These are phyloP conservation scores for Pythium sukuiense DNA, from an alignment of 352 stramenopile genomes.

Conservation along the genomic window DNA sequence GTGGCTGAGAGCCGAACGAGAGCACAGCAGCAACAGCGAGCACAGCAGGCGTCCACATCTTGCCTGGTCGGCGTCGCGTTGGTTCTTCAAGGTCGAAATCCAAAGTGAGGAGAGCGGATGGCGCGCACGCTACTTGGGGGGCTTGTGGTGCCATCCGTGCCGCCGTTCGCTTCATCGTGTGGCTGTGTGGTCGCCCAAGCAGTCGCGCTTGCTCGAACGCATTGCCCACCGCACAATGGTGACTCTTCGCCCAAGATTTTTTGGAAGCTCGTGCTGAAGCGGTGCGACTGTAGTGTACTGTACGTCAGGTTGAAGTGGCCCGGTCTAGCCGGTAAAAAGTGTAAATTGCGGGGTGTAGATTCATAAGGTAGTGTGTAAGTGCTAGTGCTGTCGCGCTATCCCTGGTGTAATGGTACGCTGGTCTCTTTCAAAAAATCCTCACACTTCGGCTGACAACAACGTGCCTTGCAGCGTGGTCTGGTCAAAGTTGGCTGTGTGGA, in stretches of 20 bases:
- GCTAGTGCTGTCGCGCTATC: no score
- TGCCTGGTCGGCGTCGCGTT: not conserved
- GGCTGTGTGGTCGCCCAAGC: not conserved
- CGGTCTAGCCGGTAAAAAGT: no score
- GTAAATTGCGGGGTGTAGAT: not conserved
- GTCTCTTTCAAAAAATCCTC: not conserved
- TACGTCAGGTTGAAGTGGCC: no score
- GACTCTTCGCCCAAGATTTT: not conserved
- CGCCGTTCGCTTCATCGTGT: not conserved
- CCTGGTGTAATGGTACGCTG: not conserved
- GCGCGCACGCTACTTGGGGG: no score
- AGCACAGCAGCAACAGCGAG: not conserved
- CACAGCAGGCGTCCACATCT: not conserved
- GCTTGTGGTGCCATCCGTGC: no score
- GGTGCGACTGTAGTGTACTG: no score
- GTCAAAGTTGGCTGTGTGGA: conserved; percentile 84
- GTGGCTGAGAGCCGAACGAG: not conserved
- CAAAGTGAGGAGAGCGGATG: not conserved
- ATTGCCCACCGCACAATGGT: not conserved
- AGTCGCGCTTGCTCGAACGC: not conserved
- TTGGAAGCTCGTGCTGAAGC: not conserved
- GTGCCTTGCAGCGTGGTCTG: conserved; percentile 40
- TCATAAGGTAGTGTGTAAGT: not conserved
- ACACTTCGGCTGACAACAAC: conserved; percentile 29
- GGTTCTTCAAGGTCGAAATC: not conserved